A percentile compares a stretch with the other conserved stretches of the same genome.
Evolutionary conservation across 352 stramenopile species (phyloP).

Genomic region (Phytophthora ohioensis): DNA sequence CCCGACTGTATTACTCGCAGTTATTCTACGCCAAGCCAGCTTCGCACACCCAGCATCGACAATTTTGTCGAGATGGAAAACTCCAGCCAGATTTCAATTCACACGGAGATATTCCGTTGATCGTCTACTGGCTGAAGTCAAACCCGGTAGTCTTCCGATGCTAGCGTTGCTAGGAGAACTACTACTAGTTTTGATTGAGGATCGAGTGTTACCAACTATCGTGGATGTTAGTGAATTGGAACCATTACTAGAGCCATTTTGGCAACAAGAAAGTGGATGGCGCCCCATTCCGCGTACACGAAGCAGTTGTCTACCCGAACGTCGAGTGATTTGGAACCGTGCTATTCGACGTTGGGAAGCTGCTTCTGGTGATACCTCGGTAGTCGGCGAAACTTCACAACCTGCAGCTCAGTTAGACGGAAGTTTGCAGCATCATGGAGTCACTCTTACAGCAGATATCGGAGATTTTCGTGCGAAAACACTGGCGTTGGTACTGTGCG

Average conservation of each 20-base stretch:
- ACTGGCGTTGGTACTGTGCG: constrained; percentile 55
- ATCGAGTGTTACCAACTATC: constrained; percentile 20
- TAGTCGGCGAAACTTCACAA: background rate
- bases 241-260: constrained; percentile 54
- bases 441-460: constrained; percentile 13
- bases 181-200: constrained; percentile 55
- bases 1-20: constrained; percentile 51
- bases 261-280: constrained; percentile 47
- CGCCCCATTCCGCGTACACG: constrained; percentile 30
- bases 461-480: constrained; percentile 48
- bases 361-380: constrained; percentile 16
- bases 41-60: constrained; percentile 31
- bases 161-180: constrained; percentile 64
- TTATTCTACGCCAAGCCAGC: constrained; percentile 51
- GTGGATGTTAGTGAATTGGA: constrained; percentile 50
- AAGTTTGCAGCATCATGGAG: background rate
- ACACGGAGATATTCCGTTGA: constrained; percentile 60
- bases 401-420: background rate
- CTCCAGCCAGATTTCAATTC: constrained; percentile 49
- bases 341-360: constrained; percentile 64
- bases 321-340: constrained; percentile 73
- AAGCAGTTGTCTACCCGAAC: constrained; percentile 38
- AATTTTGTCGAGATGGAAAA: constrained; percentile 36
- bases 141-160: constrained; percentile 40
- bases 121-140: constrained; percentile 50